phyloP scores from a whole-genome alignment of 805 yeast species.

The Candida piceae region DNA sequence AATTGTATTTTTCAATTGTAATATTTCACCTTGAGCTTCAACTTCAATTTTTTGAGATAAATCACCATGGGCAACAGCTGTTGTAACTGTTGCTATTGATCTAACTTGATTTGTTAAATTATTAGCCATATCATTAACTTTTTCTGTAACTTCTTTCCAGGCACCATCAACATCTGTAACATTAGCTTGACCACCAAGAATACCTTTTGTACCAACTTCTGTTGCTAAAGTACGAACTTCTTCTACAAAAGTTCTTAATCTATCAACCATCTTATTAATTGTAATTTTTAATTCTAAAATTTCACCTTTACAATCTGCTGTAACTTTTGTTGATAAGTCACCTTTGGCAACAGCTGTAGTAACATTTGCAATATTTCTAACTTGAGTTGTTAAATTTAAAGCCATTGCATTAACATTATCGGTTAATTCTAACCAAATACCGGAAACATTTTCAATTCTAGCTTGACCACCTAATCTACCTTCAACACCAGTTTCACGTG shows the following conservation, averaged over 20 bases:
- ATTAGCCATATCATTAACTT: constrained; percentile 83
- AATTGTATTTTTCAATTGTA: constrained; percentile 80
- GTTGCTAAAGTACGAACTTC: constrained; percentile 86
- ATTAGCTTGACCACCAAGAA: constrained; percentile 85
- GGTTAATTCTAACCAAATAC: constrained; percentile 83
- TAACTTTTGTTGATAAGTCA: constrained; percentile 72
- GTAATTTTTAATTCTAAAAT: constrained; percentile 76
- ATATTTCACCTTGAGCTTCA: constrained; percentile 85
- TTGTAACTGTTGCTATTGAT: constrained; percentile 83
- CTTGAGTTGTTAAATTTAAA: constrained; percentile 78
- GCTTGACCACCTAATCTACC: constrained; percentile 91
- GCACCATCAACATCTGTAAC: constrained; percentile 82
- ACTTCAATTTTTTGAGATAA: constrained; percentile 80
- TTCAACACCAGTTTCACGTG: constrained; percentile 85
- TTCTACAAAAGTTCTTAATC: constrained; percentile 72
- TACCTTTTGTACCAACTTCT: constrained; percentile 81
- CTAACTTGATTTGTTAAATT: constrained; percentile 85
- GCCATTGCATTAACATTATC: constrained; percentile 93
- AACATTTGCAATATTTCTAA: constrained; percentile 80
- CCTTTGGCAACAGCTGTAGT: constrained; percentile 87
- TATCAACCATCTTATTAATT: constrained; percentile 86
- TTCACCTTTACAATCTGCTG: constrained; percentile 81
- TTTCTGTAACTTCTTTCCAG: constrained; percentile 87
- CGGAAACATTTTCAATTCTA: constrained; percentile 69
- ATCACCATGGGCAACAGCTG: constrained; percentile 90